Percentiles rank a stretch among this genome's conserved stretches.
phyloP scores from a whole-genome alignment of 805 yeast species.

The Kuraishia capsulata region DNA sequence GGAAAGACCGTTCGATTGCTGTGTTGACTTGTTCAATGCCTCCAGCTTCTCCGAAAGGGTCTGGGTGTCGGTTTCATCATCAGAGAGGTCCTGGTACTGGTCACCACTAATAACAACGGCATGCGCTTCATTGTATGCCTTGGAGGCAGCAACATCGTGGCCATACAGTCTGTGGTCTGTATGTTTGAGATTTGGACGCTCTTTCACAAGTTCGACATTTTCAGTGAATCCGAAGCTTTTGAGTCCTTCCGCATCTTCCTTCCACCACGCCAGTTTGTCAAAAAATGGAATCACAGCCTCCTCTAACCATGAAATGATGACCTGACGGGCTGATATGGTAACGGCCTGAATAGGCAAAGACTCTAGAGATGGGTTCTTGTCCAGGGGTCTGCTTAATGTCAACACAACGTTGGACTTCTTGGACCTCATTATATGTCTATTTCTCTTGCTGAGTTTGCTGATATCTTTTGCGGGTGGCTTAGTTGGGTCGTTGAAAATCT shows the following conservation, averaged over 20 bases:
- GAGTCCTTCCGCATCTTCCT: conserved; percentile 13
- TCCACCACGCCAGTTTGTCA: conserved; percentile 44
- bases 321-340: conserved; percentile 17
- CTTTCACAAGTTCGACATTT: conserved; percentile 21
- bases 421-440: conserved; percentile 40
- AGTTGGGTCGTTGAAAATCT: conserved; percentile 57
- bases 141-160: conserved; percentile 44
- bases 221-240: conserved; percentile 15
- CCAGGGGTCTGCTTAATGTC: conserved; percentile 35
- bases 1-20: conserved; percentile 13
- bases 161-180: conserved; percentile 34
- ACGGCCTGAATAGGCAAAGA: conserved; percentile 15
- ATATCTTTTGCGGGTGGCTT: conserved; percentile 6
- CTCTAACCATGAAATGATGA: conserved; percentile 55
- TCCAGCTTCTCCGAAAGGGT: conserved; percentile 7
- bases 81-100: conserved; percentile 46
- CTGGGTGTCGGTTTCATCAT: conserved; percentile 34
- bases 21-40: conserved; percentile 11
- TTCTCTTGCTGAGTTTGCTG: conserved; percentile 20
- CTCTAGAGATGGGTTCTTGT: conserved; percentile 18
- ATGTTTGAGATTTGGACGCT: conserved; percentile 29
- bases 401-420: conserved; percentile 39
- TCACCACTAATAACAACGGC: conserved; percentile 58
- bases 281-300: conserved; percentile 48
- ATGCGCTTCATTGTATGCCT: conserved; percentile 50